Evolutionary conservation across 2,329 filamentous ascomycete genomes (phyloP).

Genomic region (Aspergillus unguis): DNA sequence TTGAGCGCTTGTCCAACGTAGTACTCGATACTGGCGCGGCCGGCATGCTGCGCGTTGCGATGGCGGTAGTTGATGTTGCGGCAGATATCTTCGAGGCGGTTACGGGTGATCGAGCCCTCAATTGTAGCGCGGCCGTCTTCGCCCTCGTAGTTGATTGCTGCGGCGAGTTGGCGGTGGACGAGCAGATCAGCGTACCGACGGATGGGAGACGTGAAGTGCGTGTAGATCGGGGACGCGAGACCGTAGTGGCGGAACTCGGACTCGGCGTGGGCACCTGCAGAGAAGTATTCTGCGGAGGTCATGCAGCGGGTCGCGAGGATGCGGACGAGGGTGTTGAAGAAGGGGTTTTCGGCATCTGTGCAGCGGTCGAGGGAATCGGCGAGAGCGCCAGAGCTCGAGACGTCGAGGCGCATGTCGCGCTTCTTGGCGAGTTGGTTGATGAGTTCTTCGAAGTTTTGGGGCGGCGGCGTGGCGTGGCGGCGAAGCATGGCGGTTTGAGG

Average conservation of each 20-base stretch:
- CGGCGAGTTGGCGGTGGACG: conserved; percentile 89
- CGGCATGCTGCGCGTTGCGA: conserved; percentile 93
- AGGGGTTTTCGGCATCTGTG: conserved; percentile 74
- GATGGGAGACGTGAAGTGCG: conserved; percentile 96
- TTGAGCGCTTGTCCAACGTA: conserved; percentile 96
- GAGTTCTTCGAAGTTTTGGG: conserved; percentile 95
- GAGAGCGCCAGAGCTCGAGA: conserved; percentile 86
- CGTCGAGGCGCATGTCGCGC: conserved; percentile 72
- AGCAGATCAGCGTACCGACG: conserved; percentile 96
- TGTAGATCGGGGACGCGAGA: conserved; percentile 94
- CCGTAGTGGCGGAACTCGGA: conserved; percentile 97
- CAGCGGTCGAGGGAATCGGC: conserved; percentile 89
- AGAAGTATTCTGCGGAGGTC: conserved; percentile 99
- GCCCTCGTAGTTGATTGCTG: conserved; percentile 81
- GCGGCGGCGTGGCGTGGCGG: conserved; percentile 86
- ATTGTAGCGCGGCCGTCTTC: conserved; percentile 63
- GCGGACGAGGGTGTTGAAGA: conserved; percentile 97
- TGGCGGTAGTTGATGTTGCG: conserved; percentile 98
- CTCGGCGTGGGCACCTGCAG: conserved; percentile 85
- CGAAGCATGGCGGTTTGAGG: conserved; percentile 93
- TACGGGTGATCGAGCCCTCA: conserved; percentile 72
- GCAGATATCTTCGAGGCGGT: conserved; percentile 87
- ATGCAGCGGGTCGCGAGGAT: conserved; percentile 98
- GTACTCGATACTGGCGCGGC: conserved; percentile 91
- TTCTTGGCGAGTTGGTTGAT: conserved; percentile 86